Base-by-base conservation (phyloP, 352 stramenopile genomes). In the Pythium apleroticum region DNA sequence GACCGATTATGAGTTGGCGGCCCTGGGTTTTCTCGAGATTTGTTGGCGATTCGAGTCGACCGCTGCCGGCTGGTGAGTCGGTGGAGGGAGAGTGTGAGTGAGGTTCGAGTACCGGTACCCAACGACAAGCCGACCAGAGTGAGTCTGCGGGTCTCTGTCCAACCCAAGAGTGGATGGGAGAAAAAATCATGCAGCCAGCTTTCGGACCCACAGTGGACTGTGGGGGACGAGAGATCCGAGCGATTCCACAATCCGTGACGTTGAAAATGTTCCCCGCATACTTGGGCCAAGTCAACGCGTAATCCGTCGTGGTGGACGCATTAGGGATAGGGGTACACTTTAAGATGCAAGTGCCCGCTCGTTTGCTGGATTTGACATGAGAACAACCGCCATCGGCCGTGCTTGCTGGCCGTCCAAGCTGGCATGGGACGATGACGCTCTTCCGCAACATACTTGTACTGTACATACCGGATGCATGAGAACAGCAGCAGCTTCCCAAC, bases 281-380 rank as follows among this genome's bases (percentile, higher is more conserved):
- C 55, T 56, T 15, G 22, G 24, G 9, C 22, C 63, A 49, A 64
- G 63, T 69, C 17, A 59, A 61, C 11, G 11, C 6, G 2, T 19
- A 27, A 58, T 31, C 50, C 31, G 28, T 20, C 1, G 20, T 12
- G 24, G 60, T 53, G 55, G 55, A 69, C 35, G 39, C 19, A 28
- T 8, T 17, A 60, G 63, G 63, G 54, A 1, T 69, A 64, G 63
- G 63, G 63, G 55, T 69, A 69, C 63, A 69, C 56, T 69, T 60
- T 69, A 57, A 52, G 63, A 69, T 69, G 53, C 41, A 57, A 39
- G 14, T 24, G 3, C 4, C 43, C 9, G 46, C 37, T 48, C 60
- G 45, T 58, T 64, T 17, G 22, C 4, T 25, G n/a, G n/a, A 50
- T 50, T 50, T 50, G 43, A 50, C 43, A 17, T 50, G 43, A 24